These are phyloP conservation scores for Luvunga scandens DNA, from an alignment of 345 rosid species.

Conservation along the genomic window DNA sequence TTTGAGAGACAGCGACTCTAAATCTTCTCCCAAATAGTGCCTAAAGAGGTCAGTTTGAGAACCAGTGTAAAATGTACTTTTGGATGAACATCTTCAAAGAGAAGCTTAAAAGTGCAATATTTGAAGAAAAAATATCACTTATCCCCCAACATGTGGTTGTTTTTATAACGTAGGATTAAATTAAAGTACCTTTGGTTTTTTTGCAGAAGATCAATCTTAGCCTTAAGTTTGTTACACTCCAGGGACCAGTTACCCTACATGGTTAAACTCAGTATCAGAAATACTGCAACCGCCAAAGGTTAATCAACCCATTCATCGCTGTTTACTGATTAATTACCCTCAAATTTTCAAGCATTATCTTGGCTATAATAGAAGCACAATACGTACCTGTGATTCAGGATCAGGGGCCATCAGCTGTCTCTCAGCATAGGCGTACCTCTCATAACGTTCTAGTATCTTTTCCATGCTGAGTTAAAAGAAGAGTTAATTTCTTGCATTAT, in stretches of 20 bases:
- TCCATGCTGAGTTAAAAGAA: constrained; percentile 54
- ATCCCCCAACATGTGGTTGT: not conserved
- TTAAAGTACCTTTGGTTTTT: constrained; percentile 67
- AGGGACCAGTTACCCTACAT: constrained; percentile 68
- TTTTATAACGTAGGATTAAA: not conserved
- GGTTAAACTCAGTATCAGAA: not conserved
- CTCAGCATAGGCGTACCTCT: constrained; percentile 63
- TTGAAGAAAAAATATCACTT: not conserved
- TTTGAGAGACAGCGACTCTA: constrained; percentile 59
- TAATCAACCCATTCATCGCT: not conserved
- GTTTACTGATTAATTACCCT: not conserved
- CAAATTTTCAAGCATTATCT: too few species aligned
- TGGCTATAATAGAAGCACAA: too few species aligned
- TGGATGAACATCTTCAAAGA: not conserved
- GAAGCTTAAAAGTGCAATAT: not conserved
- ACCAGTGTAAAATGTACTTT: not conserved
- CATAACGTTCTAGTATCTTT: constrained; percentile 74
- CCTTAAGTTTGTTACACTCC: constrained; percentile 80
- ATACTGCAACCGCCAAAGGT: not conserved
- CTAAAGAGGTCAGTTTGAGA: constrained; percentile 27
- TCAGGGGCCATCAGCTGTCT: constrained; percentile 51
- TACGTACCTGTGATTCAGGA: constrained; percentile 34
- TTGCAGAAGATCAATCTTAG: constrained; percentile 79
- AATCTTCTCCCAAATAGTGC: constrained; percentile 84
- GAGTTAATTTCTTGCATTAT: not conserved